Percentiles rank a stretch among this genome's conserved stretches.
Evolutionary conservation across 2,329 filamentous ascomycete species (phyloP).

Genomic region (Capronia coronata): DNA sequence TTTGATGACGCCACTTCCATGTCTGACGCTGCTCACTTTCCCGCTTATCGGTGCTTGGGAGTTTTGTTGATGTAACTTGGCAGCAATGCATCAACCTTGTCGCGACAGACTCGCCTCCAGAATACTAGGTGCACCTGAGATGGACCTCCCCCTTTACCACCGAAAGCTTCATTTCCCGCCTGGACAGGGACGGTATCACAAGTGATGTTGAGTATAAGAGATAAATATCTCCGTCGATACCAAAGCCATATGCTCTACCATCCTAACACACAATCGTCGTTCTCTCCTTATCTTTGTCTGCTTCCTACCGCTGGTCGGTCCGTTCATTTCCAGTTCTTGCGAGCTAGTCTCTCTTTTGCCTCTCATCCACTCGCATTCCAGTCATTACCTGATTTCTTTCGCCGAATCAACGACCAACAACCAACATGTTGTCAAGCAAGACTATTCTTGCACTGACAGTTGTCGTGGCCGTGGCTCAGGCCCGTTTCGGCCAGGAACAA

Average conservation of each 20-base stretch:
- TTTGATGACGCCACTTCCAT: conserved; percentile 6
- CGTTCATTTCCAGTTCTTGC: conserved; percentile 18
- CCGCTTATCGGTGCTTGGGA: conserved; percentile 5
- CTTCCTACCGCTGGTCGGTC: conserved; percentile 25
- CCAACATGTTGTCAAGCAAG: conserved; percentile 14
- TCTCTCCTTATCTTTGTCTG: conserved; percentile 10
- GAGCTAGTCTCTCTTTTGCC: conserved; percentile 26
- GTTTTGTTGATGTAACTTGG: conserved; percentile 1
- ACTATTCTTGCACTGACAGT: conserved; percentile 5
- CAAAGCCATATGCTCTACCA: background rate
- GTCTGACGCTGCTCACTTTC: conserved; percentile 3
- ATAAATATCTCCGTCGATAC: background rate
- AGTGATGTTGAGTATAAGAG: conserved; percentile 10
- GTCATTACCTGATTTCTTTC: conserved; percentile 14
- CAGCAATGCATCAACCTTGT: conserved; percentile 11
- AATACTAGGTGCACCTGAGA: conserved; percentile 7
- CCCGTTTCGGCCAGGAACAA: conserved; percentile 24
- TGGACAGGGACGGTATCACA: background rate
- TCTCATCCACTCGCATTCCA: conserved; percentile 10
- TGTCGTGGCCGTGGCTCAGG: conserved; percentile 20
- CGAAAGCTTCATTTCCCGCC: background rate
- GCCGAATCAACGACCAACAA: background rate
- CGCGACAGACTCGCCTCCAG: conserved; percentile 22
- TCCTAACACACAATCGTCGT: background rate
- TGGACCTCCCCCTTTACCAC: background rate